A percentile compares a stretch with the other conserved stretches of the same genome.
phyloP scores from a whole-genome alignment of 75 land plant genomes.

The Gnetum montanum region DNA sequence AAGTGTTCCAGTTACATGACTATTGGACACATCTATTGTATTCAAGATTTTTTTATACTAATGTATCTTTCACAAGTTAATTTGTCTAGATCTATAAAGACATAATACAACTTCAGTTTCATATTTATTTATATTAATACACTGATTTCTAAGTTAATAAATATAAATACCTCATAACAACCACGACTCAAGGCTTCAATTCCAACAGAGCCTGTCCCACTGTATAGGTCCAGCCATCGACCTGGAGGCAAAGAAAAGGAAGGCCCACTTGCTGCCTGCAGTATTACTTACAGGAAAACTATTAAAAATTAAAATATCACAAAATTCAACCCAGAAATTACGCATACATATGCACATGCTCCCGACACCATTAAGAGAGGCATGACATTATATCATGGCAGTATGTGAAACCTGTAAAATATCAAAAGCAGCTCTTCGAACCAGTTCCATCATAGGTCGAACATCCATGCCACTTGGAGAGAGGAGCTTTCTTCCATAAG shows the following conservation, averaged over 20 bases:
- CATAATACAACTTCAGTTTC: no score
- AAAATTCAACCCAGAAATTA: neutral
- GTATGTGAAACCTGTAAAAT: conserved; percentile 89
- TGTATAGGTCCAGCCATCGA: conserved; percentile 94
- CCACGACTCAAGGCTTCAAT: conserved; percentile 99
- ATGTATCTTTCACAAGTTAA: no score
- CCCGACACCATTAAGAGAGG: no score
- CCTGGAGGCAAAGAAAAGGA: conserved; percentile 67
- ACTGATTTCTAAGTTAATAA: no score
- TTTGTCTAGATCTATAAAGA: no score
- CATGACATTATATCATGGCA: no score
- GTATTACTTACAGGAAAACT: conserved; percentile 5
- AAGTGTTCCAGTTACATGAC: no score
- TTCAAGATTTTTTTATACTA: no score
- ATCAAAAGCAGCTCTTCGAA: conserved; percentile 88
- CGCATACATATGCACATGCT: neutral
- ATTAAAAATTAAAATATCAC: neutral
- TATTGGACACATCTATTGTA: no score
- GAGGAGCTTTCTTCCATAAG: conserved; percentile 71
- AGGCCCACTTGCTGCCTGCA: conserved; percentile 77
- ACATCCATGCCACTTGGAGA: conserved; percentile 90
- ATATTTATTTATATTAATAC: no score
- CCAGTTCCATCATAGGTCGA: conserved; percentile 99
- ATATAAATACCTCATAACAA: conserved; percentile 77
- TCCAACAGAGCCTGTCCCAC: conserved; percentile 99